Base-by-base conservation (phyloP, 1,139 yeast genomes). In the Geotrichum fermentans region DNA sequence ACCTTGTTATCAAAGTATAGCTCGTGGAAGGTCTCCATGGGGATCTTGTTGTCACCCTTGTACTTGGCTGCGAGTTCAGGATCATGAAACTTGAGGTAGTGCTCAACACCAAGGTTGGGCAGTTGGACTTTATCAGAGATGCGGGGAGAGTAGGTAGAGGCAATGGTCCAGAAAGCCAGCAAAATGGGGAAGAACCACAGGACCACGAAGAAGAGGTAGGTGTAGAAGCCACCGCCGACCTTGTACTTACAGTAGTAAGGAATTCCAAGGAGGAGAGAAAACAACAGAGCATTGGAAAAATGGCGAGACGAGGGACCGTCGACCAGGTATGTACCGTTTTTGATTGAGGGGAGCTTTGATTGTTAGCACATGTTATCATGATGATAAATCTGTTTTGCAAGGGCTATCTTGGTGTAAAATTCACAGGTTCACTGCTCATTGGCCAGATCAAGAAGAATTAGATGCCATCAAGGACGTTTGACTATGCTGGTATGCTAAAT, bases 1-100 rank as follows among this genome's bases (percentile, higher is more conserved):
- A 88, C 96, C 70, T 87, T 85, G 58, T 83, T 83, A 52, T 78
- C 90, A 66, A 88, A 88, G 71, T 78, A 89, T 58, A 86, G 76
- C 69, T 88, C 94, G 62, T 85, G 92, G 82, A 89, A 88, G 16
- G 95, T 87, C 70, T 88, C 96, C 79, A 86, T 83, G 60, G 96
- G 96, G 62, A 88, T 85, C 73, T 88, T 88, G 62, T 75, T 73
- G 60, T 72, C 65, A 51, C 95, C 95, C 49, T 71, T 69, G 71
- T 88, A 88, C 72, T 84, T 83, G 45, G 75, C 73, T 62, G 80
- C 81, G 60, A 86, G 74, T 60, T 78, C 87, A 2, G 78, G 79
- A 56, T 85, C 84, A 69, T 87, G 94, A 76, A 83, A 88, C 61
- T 83, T 87, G 60, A 89, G 73, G 69, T 88, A 88, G 66, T 80